phyloP scores from a whole-genome alignment of 139 green algal genomes.

The Tetradesmus lagerheimii region DNA sequence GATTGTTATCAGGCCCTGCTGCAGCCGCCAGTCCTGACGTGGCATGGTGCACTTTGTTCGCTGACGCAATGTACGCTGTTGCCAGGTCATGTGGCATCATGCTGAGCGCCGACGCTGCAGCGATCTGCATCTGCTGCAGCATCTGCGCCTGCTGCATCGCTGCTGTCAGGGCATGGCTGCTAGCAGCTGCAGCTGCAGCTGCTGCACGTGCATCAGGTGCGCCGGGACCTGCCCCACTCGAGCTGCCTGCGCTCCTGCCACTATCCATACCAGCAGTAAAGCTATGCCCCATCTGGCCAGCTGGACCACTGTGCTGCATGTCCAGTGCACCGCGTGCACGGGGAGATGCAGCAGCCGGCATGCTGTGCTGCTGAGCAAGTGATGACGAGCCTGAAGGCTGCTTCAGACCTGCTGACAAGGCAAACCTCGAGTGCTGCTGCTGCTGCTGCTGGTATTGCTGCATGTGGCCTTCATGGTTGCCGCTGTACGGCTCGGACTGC shows the following conservation, averaged over 20 bases:
- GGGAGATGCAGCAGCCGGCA: not conserved
- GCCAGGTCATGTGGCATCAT: not conserved
- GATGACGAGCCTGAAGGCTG: not conserved
- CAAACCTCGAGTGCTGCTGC: not conserved
- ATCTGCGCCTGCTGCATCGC: not conserved
- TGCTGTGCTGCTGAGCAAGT: not conserved
- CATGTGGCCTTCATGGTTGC: not conserved
- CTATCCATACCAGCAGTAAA: not conserved
- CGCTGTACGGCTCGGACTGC: not conserved
- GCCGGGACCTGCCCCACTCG: not conserved
- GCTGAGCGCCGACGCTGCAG: not conserved
- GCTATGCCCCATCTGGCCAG: not conserved
- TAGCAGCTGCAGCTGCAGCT: not conserved
- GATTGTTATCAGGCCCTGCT: not conserved
- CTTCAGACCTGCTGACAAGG: not conserved
- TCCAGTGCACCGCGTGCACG: not conserved
- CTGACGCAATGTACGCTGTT: not conserved
- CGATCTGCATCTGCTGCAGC: slow-evolving; percentile 1
- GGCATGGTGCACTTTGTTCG: not conserved
- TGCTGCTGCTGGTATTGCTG: not conserved
- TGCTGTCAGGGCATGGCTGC: not conserved
- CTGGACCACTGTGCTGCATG: not conserved
- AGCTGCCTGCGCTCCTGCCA: not conserved
- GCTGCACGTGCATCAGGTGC: not conserved
- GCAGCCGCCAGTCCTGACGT: not conserved